Conservation (phyloP, 495 filamentous ascomycete genomes). For the Cenococcum geophilum region DNA sequence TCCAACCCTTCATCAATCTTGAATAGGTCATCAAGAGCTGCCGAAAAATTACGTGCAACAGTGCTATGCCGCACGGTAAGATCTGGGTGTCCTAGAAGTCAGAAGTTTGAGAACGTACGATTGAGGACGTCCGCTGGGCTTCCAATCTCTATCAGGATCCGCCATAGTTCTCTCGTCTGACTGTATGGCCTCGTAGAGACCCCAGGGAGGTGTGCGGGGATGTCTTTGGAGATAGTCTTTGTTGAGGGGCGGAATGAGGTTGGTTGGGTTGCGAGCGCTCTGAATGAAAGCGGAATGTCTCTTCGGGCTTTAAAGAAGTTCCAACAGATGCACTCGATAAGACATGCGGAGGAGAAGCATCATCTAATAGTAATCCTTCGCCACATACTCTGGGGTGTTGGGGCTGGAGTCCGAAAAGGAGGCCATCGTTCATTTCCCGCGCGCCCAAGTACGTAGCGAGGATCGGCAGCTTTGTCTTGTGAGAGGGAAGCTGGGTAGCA, state of each 20-base stretch:
- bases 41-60: constrained; percentile 79
- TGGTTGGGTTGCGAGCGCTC: background rate
- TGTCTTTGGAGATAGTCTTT: background rate
- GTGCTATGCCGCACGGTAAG: constrained; percentile 50
- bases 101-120: constrained; percentile 54
- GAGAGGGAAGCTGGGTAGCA: background rate
- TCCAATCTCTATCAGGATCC: constrained; percentile 58
- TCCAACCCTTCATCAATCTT: constrained; percentile 66
- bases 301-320: constrained; percentile 12
- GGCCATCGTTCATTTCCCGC: constrained; percentile 1
- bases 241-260: background rate
- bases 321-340: constrained; percentile 15
- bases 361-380: background rate
- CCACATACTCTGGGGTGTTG: background rate
- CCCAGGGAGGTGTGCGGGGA: background rate
- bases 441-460: background rate
- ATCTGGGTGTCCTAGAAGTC: constrained; percentile 17
- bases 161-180: constrained; percentile 12
- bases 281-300: constrained; percentile 9
- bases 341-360: background rate
- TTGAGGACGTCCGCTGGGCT: constrained; percentile 70
- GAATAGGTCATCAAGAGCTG: constrained; percentile 83
- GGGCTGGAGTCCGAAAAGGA: background rate
- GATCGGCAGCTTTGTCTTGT: background rate
- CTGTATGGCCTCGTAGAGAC: constrained; percentile 23